Evolutionary conservation across 2,329 filamentous ascomycete genomes (phyloP).

Genomic region (Fusarium xyrophilum): DNA sequence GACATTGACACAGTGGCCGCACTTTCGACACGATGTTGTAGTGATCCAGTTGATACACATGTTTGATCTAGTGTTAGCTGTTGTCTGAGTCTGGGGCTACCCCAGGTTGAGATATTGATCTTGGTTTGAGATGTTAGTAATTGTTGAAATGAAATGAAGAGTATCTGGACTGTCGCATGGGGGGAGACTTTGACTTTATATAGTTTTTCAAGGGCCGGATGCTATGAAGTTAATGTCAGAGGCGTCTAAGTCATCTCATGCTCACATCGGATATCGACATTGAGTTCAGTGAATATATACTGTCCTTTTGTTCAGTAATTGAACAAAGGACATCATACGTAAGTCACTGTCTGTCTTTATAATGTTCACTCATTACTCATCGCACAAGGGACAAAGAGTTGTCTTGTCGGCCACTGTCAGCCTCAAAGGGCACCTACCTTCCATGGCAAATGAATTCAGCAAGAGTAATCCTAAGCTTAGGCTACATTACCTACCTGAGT

Average conservation of each 20-base stretch:
- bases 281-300: background rate
- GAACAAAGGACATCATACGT: background rate
- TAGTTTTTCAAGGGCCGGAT: background rate
- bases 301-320: background rate
- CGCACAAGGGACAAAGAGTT: background rate
- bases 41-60: slow-evolving; percentile 13
- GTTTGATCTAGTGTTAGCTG: background rate
- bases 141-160: too few relatives aligned
- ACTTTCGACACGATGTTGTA: background rate
- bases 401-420: too few relatives aligned
- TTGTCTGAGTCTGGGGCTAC: background rate
- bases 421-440: too few relatives aligned
- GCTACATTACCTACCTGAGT: too few relatives aligned
- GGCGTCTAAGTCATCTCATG: background rate
- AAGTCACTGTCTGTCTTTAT: background rate
- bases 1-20: background rate
- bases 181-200: background rate
- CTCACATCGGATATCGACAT: too few relatives aligned
- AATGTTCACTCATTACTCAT: background rate
- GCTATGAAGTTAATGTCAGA: background rate
- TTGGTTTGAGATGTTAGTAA: background rate
- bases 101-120: background rate
- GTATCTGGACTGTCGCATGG: background rate
- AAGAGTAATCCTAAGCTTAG: too few relatives aligned
- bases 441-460: too few relatives aligned